Evolutionary conservation across 78 protist species (phyloP).

Genomic region (Dictyostelium purpureum): DNA sequence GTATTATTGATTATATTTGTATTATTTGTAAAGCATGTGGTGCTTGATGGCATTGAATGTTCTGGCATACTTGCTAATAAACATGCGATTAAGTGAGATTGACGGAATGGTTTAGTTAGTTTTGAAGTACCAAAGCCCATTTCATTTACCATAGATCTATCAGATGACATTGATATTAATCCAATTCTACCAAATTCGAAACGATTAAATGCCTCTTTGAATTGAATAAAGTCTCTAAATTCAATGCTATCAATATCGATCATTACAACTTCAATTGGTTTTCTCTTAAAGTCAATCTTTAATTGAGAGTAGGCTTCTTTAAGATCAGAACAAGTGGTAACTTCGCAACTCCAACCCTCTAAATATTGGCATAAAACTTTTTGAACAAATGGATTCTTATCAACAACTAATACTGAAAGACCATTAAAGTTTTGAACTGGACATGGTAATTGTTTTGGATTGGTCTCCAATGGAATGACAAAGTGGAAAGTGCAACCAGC

Average conservation of each 20-base stretch:
- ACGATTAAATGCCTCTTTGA: slow-evolving; percentile 7
- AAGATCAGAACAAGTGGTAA: not conserved
- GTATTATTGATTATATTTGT: not conserved
- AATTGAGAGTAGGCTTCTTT: not conserved
- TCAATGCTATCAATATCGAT: slow-evolving; percentile 12
- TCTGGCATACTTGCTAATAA: slow-evolving; percentile 38
- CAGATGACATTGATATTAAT: slow-evolving; percentile 29
- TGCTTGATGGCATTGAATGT: not conserved
- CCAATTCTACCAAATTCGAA: slow-evolving; percentile 33
- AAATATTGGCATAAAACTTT: not conserved
- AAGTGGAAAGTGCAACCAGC: slow-evolving; percentile 6
- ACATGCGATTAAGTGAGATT: slow-evolving; percentile 45
- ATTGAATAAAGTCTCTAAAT: slow-evolving; percentile 12
- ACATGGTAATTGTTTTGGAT: slow-evolving; percentile 35
- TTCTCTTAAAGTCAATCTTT: not conserved
- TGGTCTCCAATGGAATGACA: not conserved
- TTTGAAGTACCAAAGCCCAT: slow-evolving; percentile 43
- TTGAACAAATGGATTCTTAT: not conserved
- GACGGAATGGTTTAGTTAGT: slow-evolving; percentile 58
- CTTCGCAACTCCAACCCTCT: slow-evolving; percentile 42
- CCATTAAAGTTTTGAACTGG: slow-evolving; percentile 33
- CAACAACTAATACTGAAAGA: not conserved
- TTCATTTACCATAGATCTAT: slow-evolving; percentile 45
- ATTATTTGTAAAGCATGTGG: not conserved
- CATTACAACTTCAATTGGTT: slow-evolving; percentile 24